Conservation (phyloP, 208 protist genomes). For the Trypanosomatidae sp. region DNA sequence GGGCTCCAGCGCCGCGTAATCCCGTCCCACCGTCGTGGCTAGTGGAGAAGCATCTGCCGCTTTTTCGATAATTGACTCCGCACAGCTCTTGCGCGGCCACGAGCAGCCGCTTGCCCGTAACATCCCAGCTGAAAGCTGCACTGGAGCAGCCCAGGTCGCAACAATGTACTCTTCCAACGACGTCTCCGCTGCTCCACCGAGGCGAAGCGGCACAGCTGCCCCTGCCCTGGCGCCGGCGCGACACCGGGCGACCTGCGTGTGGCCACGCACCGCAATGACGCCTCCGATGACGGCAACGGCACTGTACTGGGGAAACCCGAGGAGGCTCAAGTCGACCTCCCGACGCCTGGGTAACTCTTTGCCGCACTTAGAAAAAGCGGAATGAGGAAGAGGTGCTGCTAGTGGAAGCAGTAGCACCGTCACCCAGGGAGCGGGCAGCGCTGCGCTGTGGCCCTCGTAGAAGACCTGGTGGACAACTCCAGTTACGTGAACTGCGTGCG, state of each 20-base stretch:
- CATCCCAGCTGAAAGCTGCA: neutral
- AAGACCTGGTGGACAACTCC: slow-evolving; percentile 44
- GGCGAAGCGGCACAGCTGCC: neutral
- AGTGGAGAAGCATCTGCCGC: neutral
- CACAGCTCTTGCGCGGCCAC: neutral
- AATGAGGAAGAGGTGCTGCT: neutral
- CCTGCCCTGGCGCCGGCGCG: neutral
- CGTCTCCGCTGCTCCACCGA: neutral
- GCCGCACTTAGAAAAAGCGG: neutral
- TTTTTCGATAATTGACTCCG: too few relatives aligned
- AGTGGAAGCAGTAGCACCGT: slow-evolving; percentile 20
- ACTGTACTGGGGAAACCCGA: neutral
- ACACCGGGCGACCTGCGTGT: slow-evolving; percentile 15
- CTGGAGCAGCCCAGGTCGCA: slow-evolving; percentile 17
- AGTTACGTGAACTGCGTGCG: slow-evolving; percentile 17
- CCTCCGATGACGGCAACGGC: slow-evolving; percentile 28
- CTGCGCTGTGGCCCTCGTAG: slow-evolving; percentile 26
- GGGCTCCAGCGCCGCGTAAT: neutral
- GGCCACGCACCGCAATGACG: slow-evolving; percentile 28
- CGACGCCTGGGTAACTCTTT: neutral
- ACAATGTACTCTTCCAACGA: slow-evolving; percentile 25
- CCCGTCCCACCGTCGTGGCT: neutral
- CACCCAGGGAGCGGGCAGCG: slow-evolving; percentile 32
- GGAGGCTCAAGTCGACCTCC: slow-evolving; percentile 12
- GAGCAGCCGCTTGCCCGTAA: neutral